A percentile compares a stretch with the other conserved stretches of the same genome.
phyloP scores from a whole-genome alignment of 306 rosid species.

The Elaeagnus macrophylla region DNA sequence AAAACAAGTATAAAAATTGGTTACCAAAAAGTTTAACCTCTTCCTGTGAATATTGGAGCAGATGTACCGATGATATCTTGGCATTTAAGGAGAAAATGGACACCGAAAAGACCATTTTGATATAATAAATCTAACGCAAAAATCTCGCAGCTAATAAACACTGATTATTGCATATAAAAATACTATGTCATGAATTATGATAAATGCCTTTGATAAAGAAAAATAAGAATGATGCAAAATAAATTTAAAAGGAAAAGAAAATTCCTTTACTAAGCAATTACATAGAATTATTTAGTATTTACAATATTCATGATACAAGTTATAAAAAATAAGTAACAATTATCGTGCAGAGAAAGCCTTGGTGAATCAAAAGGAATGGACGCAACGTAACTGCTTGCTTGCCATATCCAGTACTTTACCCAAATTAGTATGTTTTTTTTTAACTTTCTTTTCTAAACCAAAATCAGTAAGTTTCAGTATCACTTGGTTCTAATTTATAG shows the following conservation, averaged over 20 bases:
- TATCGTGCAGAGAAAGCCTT: conserved; percentile 11
- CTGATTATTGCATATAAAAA: no score
- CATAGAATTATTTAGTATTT: conserved; percentile 10
- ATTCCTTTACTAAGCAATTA: background rate
- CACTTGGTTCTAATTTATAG: conserved; percentile 50
- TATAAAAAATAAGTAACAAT: conserved; percentile 12
- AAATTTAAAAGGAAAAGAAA: background rate
- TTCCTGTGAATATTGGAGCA: no score
- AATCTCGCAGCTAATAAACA: no score
- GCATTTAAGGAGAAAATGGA: no score
- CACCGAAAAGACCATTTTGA: no score
- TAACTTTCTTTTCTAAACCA: conserved; percentile 23
- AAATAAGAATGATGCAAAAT: background rate
- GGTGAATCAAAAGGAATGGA: conserved; percentile 11
- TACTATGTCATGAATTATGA: no score
- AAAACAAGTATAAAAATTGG: no score
- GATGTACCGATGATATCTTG: no score
- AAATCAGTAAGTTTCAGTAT: conserved; percentile 41
- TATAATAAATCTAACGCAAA: no score
- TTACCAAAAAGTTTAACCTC: no score
- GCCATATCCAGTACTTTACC: background rate
- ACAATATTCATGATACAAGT: conserved; percentile 20
- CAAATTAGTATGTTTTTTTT: background rate
- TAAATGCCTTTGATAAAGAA: no score
- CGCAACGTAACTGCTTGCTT: no score